Base-by-base conservation (phyloP, 139 green algal genomes). In the Haematococcus lacustris region DNA sequence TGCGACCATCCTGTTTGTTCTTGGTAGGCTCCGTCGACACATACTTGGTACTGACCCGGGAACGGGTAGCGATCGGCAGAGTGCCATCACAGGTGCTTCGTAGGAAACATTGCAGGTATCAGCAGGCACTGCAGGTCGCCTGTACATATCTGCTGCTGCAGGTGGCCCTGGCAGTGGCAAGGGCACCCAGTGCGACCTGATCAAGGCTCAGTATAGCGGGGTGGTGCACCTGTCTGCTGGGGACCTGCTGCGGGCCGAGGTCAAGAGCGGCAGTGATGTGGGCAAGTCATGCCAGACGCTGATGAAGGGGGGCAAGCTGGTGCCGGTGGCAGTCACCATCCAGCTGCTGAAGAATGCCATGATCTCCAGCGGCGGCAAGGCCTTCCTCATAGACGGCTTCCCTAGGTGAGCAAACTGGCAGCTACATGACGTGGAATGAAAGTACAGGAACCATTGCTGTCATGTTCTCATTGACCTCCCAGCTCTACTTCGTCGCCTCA, bases 381-480 rank as follows among this genome's bases (percentile, higher is more conserved):
- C 83, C 66, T 97, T 97, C 79, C 84, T 97, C 21, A 93, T 97
- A 66, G 92, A 97, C 71, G 92, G 92, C 70, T 97, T 97, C 86
- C 91, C 92, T 7, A 84, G 67, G 67, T 72, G 43, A 47, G 43
- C 2, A n/a, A n/a, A n/a, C n/a, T n/a, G n/a, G n/a, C n/a, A n/a
- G n/a, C n/a, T n/a, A n/a, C n/a, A n/a, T n/a, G n/a, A n/a, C n/a
- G n/a, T n/a, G n/a, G n/a, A n/a, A n/a, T n/a, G n/a, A n/a, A n/a
- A n/a, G n/a, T n/a, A n/a, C n/a, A n/a, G n/a, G n/a, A n/a, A n/a
- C n/a, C n/a, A n/a, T n/a, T n/a, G n/a, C n/a, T n/a, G n/a, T n/a
- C n/a, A n/a, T n/a, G n/a, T n/a, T n/a, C n/a, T n/a, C n/a, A n/a
- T n/a, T n/a, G n/a, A n/a, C n/a, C n/a, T n/a, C n/a, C n/a, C n/a